Base-by-base conservation (phyloP, 2,329 filamentous ascomycete genomes). In the Dryadomyces sulphureus region DNA sequence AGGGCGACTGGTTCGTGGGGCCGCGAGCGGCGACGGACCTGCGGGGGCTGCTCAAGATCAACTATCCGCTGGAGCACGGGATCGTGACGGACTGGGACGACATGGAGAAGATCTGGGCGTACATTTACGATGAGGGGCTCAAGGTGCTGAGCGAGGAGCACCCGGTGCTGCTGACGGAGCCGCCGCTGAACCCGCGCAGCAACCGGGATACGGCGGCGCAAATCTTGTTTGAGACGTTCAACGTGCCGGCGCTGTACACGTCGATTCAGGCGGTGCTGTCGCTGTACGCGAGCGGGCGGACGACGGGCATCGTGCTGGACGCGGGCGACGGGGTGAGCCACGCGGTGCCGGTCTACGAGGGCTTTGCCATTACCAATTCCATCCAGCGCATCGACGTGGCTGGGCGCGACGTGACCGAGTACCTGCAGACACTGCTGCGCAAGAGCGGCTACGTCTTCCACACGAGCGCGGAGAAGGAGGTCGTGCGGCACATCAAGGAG, bases 61-160 rank as follows among this genome's bases (percentile, higher is more conserved):
- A 80, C 54, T 96, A 96, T 62, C 92, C 92, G 39, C 69, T 98
- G 46, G 92, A 96, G 67, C 92, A 98, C 62, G 92, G 92, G 56
- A 93, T 98, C 57, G 92, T 98, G 52, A 98, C 92, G 55, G 88
- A 98, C 65, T 98, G 92, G 92, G 92, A 96, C 61, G 92, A 98
- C 60, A 98, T 98, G 92, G 92, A 98, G 70, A 81, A 87, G 68
- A 98, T 98, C 66, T 98, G 92, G 92, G 85, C 93, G 58, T 92
- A 94, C 60, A 88, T 98, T 45, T 98, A 96, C 62, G 85, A 85
- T 48, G 90, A 95, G 59, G 92, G 93, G 53, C 65, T 98, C 57
- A 96, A 95, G 70, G 94, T 90, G 43, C 73, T 95, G 60, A 95
- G 89, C 64, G 92, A 98, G 73, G 92, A 98, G 81, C 92, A 98